Base-by-base conservation (phyloP, 495 filamentous ascomycete species). In the Annulohypoxylon nitens region DNA sequence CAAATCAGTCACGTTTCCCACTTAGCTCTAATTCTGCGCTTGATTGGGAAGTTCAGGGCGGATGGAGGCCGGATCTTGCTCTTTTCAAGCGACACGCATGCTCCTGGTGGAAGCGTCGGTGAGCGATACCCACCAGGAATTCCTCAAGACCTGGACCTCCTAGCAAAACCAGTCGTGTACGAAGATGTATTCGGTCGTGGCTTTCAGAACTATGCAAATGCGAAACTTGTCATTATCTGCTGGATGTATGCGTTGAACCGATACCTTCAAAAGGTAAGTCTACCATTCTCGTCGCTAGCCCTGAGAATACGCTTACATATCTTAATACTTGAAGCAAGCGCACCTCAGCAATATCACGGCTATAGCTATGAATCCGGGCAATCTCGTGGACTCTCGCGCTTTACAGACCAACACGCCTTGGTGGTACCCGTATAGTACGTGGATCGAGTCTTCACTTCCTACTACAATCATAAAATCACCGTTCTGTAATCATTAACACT, bases 361-460 rank as follows among this genome's bases (percentile, higher is more conserved):
- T 16, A 71, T 83, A 1, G 79, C 78, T 20, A 80, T 86, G 36
- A 82, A 86, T 69, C 85, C 84, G 0, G 83, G 85, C 7, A 83
- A 78, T 43, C 58, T 86, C 7, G 57, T 70, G 9, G 81, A 85
- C 74, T 86, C 84, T n/a, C 83, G 84, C 2, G 81, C 81, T 0
- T 67, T 85, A 60, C 73, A 60, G 2, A 78, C 57, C 9, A 86
- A 86, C 64, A 83, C 80, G 2, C 80, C 82, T 18, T 48, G 45
- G 45, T 48, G 45, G 45, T 48, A 48, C 20, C 45, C 45, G 0
- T 48, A 48, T 10, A 48, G 45, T 48, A 48, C 23, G 45, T 12
- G 12, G 0, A 41, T 41, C 9, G 2, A 41, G 8, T 41, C 11
- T 41, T 0, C 0, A 41, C 2, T 23, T 7, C 39, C 39, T 14